Base-by-base conservation (phyloP, 148 eudicot species). In the Tetragonia tetragonoides region DNA sequence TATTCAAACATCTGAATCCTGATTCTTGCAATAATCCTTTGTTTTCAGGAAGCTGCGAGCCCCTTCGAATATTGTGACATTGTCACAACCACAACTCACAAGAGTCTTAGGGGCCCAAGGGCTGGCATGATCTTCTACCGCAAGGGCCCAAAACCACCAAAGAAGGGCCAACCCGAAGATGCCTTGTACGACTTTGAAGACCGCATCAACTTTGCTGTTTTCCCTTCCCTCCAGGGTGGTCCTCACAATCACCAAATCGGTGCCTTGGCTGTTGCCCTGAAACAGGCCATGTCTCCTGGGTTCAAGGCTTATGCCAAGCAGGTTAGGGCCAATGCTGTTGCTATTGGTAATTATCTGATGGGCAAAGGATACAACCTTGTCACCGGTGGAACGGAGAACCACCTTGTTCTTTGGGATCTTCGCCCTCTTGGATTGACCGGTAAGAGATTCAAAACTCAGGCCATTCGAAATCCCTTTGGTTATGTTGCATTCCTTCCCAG, bases 101-200 rank as follows among this genome's bases (percentile, higher is more conserved):
- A 92, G 90, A 90, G 95, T 81, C 87, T 95, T 65, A 89, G 98
- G 81, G 97, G 98, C 15, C 98, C 98, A 28, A 84, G 97, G 79
- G 95, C 98, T 80, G 98, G 97, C 44, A 94, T 94, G 98, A 94
- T 94, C 82, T 92, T 94, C 91, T 94, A 90, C 86, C 88, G 98
- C 61, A 92, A 90, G 87, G 98, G 98, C 51, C 95, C 97, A 68
- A 94, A 94, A 68, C 98, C 98, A 60, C 81, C 97, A 47, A 94
- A 92, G 92, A 94, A 94, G 84, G 98, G 98, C 60, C 97, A 92
- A 78, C 95, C 98, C 23, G 98, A 94, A 81, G 92, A 69, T 81
- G 92, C 98, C 5, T 92, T 86, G 46, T 95, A 95, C 65, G 98
- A 95, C 82, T 95, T 88, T 71, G 97, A 92, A 83, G 98, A 95